Conservation (phyloP, 495 filamentous ascomycete genomes). For the Neurospora discreta region DNA sequence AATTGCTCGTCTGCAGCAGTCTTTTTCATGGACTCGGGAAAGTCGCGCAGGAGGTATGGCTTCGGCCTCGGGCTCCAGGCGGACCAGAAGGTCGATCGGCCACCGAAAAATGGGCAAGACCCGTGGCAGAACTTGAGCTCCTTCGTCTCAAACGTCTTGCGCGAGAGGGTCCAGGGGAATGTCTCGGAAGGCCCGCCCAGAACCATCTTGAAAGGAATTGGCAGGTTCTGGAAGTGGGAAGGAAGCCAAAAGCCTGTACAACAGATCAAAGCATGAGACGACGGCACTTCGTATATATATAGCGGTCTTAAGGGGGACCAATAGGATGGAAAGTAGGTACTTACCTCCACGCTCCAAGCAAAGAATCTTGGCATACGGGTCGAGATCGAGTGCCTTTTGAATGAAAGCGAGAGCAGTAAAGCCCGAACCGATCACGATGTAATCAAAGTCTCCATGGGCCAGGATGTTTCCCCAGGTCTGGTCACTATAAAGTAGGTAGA, state of each 20-base stretch:
- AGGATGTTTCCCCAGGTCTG: background rate
- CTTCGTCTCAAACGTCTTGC: background rate
- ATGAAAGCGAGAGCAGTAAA: background rate
- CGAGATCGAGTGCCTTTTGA: background rate
- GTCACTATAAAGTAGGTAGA: background rate
- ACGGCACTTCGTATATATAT: background rate
- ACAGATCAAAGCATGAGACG: background rate
- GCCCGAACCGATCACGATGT: background rate
- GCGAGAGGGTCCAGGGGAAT: background rate
- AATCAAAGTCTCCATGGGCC: background rate
- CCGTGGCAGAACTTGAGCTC: background rate
- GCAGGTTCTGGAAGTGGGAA: background rate
- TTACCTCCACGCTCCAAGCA: background rate
- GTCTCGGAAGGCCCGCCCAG: background rate
- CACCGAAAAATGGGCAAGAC: background rate
- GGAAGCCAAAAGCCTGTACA: background rate
- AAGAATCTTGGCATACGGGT: background rate
- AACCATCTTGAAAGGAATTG: background rate
- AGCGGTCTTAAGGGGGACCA: background rate
- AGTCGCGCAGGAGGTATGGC: background rate
- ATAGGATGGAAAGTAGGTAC: background rate
- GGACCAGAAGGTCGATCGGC: background rate
- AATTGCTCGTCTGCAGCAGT: background rate
- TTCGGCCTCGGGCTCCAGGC: background rate
- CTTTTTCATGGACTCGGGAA: background rate